Evolutionary conservation across 139 green algal genomes (phyloP).

Genomic region (Trebouxia sp.): DNA sequence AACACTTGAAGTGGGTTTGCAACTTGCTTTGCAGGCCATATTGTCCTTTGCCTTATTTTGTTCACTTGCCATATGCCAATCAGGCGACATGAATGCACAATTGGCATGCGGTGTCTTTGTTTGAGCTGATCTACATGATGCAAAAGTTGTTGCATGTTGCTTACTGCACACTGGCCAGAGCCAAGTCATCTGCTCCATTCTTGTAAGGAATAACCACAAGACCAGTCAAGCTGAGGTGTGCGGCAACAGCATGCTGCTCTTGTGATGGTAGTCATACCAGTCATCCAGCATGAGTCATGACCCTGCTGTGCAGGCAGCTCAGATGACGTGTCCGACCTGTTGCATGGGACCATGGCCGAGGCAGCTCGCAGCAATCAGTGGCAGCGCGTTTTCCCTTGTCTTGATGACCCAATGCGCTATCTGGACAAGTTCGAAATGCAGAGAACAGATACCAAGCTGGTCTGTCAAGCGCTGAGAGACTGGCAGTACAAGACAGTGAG

Average conservation of each 20-base stretch:
- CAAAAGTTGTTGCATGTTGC: no score
- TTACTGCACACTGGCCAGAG: no score
- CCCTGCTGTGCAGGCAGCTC: not conserved
- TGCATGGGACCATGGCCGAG: conserved; percentile 3
- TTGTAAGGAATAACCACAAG: not conserved
- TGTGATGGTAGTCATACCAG: not conserved
- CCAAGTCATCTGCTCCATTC: not conserved
- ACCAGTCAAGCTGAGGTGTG: not conserved
- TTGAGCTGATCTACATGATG: no score
- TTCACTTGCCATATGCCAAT: no score
- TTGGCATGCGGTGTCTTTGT: no score
- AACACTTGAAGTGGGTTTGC: no score
- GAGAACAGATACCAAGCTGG: conserved; percentile 2
- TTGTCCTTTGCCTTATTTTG: no score
- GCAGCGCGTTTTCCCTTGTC: conserved; percentile 22
- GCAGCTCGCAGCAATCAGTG: not conserved
- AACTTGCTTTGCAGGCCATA: no score
- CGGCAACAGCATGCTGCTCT: no score
- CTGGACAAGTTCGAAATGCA: conserved; percentile 29
- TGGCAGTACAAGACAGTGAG: not conserved
- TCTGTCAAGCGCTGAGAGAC: conserved; percentile 13
- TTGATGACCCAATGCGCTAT: conserved; percentile 19
- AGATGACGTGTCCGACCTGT: conserved; percentile 4
- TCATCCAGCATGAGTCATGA: not conserved
- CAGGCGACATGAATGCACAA: no score